Percentiles rank a stretch among this genome's conserved stretches.
These are phyloP conservation scores for Trichophyton mentagrophytes DNA, from an alignment of 2,329 filamentous ascomycete genomes.

Conservation along the genomic window DNA sequence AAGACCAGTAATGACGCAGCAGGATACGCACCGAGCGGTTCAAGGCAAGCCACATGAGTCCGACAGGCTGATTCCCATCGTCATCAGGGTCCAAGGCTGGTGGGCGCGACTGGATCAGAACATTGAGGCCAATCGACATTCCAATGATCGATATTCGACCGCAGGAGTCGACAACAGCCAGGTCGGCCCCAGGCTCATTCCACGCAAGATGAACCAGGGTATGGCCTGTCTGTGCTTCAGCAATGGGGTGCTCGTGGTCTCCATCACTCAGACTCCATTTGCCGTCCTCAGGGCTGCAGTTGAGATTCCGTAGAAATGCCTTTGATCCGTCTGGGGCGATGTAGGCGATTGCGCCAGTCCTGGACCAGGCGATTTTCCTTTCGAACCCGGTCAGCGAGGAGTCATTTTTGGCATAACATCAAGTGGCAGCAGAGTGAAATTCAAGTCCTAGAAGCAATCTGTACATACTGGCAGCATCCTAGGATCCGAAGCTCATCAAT, in stretches of 20 bases:
- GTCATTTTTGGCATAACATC: neutral
- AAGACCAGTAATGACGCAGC: neutral
- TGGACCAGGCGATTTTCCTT: constrained; percentile 79
- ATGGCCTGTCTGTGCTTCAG: constrained; percentile 48
- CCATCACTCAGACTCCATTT: constrained; percentile 65
- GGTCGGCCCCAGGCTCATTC: constrained; percentile 63
- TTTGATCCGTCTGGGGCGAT: constrained; percentile 59
- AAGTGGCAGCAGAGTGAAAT: neutral
- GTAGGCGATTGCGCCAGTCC: constrained; percentile 69
- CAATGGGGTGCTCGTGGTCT: constrained; percentile 49
- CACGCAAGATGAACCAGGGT: constrained; percentile 70
- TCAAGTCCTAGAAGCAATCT: neutral
- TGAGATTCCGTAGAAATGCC: constrained; percentile 61
- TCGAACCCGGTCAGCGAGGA: no score
- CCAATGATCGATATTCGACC: constrained; percentile 66
- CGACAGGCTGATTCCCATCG: constrained; percentile 65
- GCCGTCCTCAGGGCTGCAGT: constrained; percentile 54
- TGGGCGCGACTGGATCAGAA: constrained; percentile 48
- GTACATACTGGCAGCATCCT: constrained; percentile 69
- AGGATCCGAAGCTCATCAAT: constrained; percentile 62
- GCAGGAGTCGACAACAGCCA: constrained; percentile 68
- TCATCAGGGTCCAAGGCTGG: constrained; percentile 57
- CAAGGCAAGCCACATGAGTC: constrained; percentile 69
- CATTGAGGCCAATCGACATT: constrained; percentile 60
- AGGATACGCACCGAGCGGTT: constrained; percentile 35